Evolutionary conservation across 2,329 filamentous ascomycete genomes (phyloP).

Genomic region (Botrytis paeoniae): DNA sequence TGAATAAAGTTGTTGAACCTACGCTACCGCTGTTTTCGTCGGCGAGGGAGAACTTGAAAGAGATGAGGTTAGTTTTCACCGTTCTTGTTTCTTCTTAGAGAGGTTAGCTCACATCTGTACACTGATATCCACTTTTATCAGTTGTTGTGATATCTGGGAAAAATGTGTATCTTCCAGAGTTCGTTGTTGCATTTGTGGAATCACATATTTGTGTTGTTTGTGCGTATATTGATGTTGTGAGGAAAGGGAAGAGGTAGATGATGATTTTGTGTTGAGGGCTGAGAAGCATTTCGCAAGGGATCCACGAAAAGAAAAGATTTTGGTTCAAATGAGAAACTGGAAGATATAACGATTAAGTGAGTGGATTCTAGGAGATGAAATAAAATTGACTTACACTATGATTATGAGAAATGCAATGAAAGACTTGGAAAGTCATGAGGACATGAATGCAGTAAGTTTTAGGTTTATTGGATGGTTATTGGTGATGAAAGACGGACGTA

Average conservation of each 20-base stretch:
- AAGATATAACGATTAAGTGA: neutral
- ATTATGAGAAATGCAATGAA: neutral
- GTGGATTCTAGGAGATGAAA: neutral
- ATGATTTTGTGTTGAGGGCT: neutral
- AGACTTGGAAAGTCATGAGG: constrained; percentile 7
- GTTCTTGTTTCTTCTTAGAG: neutral
- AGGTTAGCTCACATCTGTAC: neutral
- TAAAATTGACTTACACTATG: neutral
- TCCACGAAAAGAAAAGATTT: neutral
- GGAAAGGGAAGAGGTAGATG: neutral
- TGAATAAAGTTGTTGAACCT: neutral
- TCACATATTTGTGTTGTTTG: constrained; percentile 2
- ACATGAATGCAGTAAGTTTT: neutral
- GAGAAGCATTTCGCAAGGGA: constrained; percentile 7
- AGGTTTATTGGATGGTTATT: neutral
- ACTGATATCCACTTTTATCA: neutral
- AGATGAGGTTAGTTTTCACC: neutral
- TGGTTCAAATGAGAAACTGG: neutral
- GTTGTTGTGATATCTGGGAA: neutral
- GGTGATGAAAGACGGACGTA: neutral
- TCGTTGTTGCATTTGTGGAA: neutral
- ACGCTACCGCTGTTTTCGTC: neutral
- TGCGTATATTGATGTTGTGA: constrained; percentile 3
- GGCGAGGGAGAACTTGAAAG: constrained; percentile 1
- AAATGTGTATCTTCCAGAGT: constrained; percentile 15